Percentiles rank a stretch among this genome's conserved stretches.
These are phyloP conservation scores for Aurantiochytrium sp. DNA, from an alignment of 108 stramenopile species.

Conservation along the genomic window DNA sequence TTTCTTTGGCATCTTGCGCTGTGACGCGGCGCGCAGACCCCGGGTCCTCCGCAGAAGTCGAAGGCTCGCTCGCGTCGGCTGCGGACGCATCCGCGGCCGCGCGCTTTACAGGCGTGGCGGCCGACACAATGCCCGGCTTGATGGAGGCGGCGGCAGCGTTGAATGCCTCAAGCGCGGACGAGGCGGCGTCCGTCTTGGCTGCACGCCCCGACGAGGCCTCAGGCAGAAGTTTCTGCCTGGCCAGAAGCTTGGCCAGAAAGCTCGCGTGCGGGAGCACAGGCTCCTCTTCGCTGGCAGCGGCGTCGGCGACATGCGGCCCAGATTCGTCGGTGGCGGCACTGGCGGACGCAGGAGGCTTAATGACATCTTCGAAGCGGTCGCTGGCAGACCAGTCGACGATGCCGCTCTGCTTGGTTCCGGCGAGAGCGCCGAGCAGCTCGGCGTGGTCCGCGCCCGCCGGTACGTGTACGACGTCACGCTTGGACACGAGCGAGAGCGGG, in stretches of 20 bases:
- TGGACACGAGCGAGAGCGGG: neutral
- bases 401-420: neutral
- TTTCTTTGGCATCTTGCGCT: slow-evolving; percentile 26
- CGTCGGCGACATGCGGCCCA: too few species aligned
- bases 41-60: neutral
- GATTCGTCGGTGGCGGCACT: neutral
- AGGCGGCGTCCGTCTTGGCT: neutral
- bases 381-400: neutral
- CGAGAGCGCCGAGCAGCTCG: neutral
- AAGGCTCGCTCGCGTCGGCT: too few species aligned
- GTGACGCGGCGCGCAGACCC: neutral
- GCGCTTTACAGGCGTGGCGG: neutral
- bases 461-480: neutral
- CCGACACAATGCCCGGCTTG: neutral
- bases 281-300: too few species aligned
- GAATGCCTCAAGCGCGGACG: neutral
- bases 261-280: neutral
- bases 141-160: neutral
- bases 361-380: neutral
- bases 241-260: slow-evolving; percentile 23
- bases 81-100: neutral
- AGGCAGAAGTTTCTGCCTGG: neutral
- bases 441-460: neutral
- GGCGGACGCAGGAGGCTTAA: neutral
- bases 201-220: neutral